Percentiles rank a stretch among this genome's conserved stretches.
Evolutionary conservation across 345 rosid species (phyloP).

Genomic region (Erucastrum elatum): DNA sequence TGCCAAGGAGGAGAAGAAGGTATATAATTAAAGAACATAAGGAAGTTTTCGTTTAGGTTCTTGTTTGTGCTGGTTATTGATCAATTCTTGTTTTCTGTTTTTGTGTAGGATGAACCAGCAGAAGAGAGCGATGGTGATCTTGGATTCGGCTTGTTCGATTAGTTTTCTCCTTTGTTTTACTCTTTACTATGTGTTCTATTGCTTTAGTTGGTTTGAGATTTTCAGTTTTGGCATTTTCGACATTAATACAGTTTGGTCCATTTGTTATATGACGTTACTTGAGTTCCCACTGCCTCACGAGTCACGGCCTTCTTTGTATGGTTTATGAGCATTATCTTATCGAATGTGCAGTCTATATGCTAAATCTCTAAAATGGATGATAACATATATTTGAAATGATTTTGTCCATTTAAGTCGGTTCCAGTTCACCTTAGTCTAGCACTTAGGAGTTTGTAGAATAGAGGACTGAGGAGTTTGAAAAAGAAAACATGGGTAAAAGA

Average conservation of each 20-base stretch:
- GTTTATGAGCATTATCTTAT: background rate
- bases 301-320: background rate
- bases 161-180: constrained; percentile 6
- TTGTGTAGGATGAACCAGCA: constrained; percentile 53
- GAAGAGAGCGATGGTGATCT: constrained; percentile 86
- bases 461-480: constrained; percentile 63
- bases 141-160: constrained; percentile 88
- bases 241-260: constrained; percentile 1
- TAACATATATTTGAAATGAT: too few relatives aligned
- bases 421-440: too few relatives aligned
- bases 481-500: constrained; percentile 50
- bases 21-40: background rate
- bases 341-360: background rate
- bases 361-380: background rate
- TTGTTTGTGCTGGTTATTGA: background rate
- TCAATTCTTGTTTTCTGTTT: background rate
- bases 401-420: too few relatives aligned
- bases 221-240: constrained; percentile 22
- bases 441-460: constrained; percentile 51
- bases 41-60: background rate
- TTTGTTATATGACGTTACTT: constrained; percentile 10
- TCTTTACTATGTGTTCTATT: background rate
- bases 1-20: constrained; percentile 68
- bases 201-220: constrained; percentile 27
- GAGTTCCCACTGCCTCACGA: background rate